Percentiles rank a stretch among this genome's conserved stretches.
These are phyloP conservation scores for Plenodomus lindquistii DNA, from an alignment of 2,329 filamentous ascomycete genomes.

Conservation along the genomic window DNA sequence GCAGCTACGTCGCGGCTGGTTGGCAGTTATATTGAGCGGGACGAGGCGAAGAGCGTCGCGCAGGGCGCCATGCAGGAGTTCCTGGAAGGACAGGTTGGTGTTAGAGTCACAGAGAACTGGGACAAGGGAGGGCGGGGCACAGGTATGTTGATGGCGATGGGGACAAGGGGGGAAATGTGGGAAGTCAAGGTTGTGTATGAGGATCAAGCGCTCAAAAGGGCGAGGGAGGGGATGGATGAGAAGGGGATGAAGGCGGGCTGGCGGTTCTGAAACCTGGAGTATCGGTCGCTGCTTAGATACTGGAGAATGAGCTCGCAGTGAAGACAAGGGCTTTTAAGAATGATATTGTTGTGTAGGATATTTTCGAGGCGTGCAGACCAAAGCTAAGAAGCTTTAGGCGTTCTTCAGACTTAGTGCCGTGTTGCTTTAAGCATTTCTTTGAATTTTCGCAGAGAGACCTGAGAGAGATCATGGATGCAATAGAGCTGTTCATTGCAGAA, in stretches of 20 bases:
- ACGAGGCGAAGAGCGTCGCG: constrained; percentile 14
- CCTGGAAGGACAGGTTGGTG: constrained; percentile 4
- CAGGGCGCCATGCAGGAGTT: constrained; percentile 14
- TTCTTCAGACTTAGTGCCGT: not conserved
- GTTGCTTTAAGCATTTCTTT: too few species aligned
- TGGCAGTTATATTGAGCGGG: constrained; percentile 6
- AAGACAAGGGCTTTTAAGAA: too few species aligned
- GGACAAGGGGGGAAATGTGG: constrained; percentile 11
- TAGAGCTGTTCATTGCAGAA: too few species aligned
- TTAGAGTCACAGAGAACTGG: constrained; percentile 14
- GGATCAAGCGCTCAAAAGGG: constrained; percentile 16
- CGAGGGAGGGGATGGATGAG: constrained; percentile 10
- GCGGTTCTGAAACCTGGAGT: not conserved
- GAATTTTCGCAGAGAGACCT: too few species aligned
- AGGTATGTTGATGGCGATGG: constrained; percentile 22
- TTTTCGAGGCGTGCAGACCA: too few species aligned
- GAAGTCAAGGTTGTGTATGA: constrained; percentile 25
- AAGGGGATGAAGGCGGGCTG: not conserved
- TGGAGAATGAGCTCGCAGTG: too few species aligned
- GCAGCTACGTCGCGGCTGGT: constrained; percentile 6
- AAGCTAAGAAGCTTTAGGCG: not conserved
- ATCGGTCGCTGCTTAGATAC: not conserved
- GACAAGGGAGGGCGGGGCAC: constrained; percentile 7
- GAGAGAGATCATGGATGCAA: too few species aligned
- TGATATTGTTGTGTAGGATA: too few species aligned